Base-by-base conservation (phyloP, 2,329 filamentous ascomycete genomes). In the Fusarium sp. region DNA sequence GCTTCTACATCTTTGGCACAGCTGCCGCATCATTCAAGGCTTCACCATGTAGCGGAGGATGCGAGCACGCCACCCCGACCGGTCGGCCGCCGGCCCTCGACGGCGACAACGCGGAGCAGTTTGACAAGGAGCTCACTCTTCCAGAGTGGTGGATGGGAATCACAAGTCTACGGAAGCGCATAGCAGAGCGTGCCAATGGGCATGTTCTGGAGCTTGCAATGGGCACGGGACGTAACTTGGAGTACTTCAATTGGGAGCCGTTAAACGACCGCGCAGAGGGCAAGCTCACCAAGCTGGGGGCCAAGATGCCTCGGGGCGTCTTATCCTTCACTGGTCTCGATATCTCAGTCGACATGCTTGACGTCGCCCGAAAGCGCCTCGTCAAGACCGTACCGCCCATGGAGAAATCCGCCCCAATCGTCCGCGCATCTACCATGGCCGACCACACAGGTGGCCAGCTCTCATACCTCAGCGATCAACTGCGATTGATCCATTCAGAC, bases 201-300 rank as follows among this genome's bases (percentile, higher is more conserved):
- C 77, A 86, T 70, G 86, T 88, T 11, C 79, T 88, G 29, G 86
- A 88, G 72, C 78, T 88, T 11, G 85, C 85, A 15, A 80, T 88
- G 52, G 86, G 86, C 15, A 87, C 86, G 3, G 86, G 86, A 4
- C 78, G 86, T 11, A 89, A 88, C 66, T 69, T 88, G 14, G 76
- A 79, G 35, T 85, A 81, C 71, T 88, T 88, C 70, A 76, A 82
- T 67, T 88, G 85, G 84, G 77, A 76, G 15, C 73, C 74, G 13
- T 69, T 82, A 10, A 71, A 70, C 21, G 66, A 66, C 27, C 61
- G 56, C 9, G 42, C 61, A 37, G 17, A 52, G 32, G 53, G 49
- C 17, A 46, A 59, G 53, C 17, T 27, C n/a, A 48, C 49, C 32
- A 49, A 62, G 13, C 14, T 44, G 9, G 32, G 46, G 21, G 42